phyloP scores from a whole-genome alignment of 345 rosid genomes.

The Adansonia digitata region DNA sequence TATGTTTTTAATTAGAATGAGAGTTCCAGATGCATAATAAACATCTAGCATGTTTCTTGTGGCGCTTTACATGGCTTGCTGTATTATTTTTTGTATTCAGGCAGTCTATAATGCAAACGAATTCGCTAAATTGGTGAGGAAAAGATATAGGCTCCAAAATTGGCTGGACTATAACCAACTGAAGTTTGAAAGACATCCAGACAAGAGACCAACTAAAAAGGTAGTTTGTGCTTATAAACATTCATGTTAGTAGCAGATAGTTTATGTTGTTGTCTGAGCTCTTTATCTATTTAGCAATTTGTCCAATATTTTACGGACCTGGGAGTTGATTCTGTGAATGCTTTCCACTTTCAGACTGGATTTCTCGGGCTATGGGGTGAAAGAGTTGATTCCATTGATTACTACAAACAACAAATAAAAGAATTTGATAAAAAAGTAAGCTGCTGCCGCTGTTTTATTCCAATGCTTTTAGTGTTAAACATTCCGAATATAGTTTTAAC shows the following conservation, averaged over 20 bases:
- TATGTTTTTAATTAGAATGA: not conserved
- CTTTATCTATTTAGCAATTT: not conserved
- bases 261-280: not conserved
- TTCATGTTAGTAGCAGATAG: not conserved
- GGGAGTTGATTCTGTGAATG: constrained; percentile 6
- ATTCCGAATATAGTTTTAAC: not conserved
- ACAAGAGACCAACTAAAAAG: constrained; percentile 72
- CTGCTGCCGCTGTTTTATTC: not conserved
- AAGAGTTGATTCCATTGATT: constrained; percentile 73
- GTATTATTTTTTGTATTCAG: constrained; percentile 33
- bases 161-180: constrained; percentile 88
- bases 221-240: constrained; percentile 29
- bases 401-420: constrained; percentile 58
- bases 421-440: constrained; percentile 60
- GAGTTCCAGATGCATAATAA: not conserved
- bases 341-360: constrained; percentile 51
- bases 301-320: not conserved
- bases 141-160: constrained; percentile 70
- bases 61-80: not conserved
- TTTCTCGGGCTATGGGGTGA: constrained; percentile 80
- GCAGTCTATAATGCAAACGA: constrained; percentile 83
- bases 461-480: not conserved
- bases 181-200: constrained; percentile 70
- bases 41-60: not conserved
- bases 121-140: constrained; percentile 61